These are phyloP conservation scores for Aspergillus viridinutans DNA, from an alignment of 2,329 filamentous ascomycete genomes.

Conservation along the genomic window DNA sequence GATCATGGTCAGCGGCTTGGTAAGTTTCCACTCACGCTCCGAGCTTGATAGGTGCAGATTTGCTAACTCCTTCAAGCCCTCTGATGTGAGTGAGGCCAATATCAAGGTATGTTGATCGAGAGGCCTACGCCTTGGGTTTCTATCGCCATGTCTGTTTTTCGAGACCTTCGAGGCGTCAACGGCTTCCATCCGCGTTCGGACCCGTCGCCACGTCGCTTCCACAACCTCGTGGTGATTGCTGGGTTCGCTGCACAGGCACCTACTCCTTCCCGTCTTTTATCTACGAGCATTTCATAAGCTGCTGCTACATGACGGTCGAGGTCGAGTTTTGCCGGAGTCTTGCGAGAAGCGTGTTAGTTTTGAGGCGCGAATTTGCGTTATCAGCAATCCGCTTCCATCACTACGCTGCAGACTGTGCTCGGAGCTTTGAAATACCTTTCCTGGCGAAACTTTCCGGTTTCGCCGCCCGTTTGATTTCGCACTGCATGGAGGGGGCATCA, in stretches of 20 bases:
- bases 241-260: slow-evolving; percentile 28
- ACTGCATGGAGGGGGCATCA: slow-evolving; percentile 37
- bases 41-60: background rate
- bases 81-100: slow-evolving; percentile 92
- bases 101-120: slow-evolving; percentile 99
- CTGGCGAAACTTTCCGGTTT: slow-evolving; percentile 14
- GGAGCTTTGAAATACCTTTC: slow-evolving; percentile 23
- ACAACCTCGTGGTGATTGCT: slow-evolving; percentile 22
- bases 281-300: slow-evolving; percentile 23
- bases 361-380: slow-evolving; percentile 47
- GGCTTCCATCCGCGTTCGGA: slow-evolving; percentile 30
- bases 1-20: slow-evolving; percentile 97
- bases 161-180: slow-evolving; percentile 37
- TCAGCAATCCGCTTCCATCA: slow-evolving; percentile 39
- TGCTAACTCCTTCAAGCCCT: slow-evolving; percentile 61
- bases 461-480: slow-evolving; percentile 20
- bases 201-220: slow-evolving; percentile 18
- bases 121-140: slow-evolving; percentile 68
- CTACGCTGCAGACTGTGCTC: slow-evolving; percentile 29
- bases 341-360: slow-evolving; percentile 36
- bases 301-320: slow-evolving; percentile 37
- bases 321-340: slow-evolving; percentile 58
- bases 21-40: slow-evolving; percentile 54
- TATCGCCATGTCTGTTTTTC: slow-evolving; percentile 57
- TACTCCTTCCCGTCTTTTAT: slow-evolving; percentile 31